These are phyloP conservation scores for Diaporthe destruens DNA, from an alignment of 2,329 filamentous ascomycete genomes.

Conservation along the genomic window DNA sequence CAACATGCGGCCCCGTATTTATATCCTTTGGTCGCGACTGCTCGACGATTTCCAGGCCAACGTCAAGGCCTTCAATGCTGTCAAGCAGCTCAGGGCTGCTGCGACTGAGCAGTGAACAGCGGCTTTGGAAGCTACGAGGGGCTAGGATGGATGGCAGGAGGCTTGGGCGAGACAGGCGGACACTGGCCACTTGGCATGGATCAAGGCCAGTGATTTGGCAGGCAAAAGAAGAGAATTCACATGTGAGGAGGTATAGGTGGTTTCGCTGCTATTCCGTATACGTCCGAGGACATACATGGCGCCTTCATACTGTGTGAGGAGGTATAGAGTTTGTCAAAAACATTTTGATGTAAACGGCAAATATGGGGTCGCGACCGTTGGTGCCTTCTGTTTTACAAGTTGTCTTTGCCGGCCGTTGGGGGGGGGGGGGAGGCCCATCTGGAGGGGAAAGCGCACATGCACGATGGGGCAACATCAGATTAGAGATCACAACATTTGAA, in stretches of 20 bases:
- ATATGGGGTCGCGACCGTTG: too few relatives aligned
- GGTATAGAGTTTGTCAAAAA: background rate
- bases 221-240: background rate
- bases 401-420: too few relatives aligned
- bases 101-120: too few relatives aligned
- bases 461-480: background rate
- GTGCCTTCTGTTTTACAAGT: too few relatives aligned
- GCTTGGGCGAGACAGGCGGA: background rate
- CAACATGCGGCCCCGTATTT: background rate
- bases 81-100: background rate
- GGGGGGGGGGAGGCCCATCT: too few relatives aligned
- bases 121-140: background rate
- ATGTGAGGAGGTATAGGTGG: background rate
- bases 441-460: background rate
- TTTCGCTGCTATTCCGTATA: too few relatives aligned
- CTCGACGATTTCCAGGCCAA: background rate
- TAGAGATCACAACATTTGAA: background rate
- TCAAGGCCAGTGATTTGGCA: background rate
- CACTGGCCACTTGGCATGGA: background rate
- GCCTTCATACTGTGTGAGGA: too few relatives aligned
- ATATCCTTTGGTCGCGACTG: background rate
- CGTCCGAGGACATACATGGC: too few relatives aligned
- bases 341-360: too few relatives aligned
- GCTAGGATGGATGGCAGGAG: background rate
- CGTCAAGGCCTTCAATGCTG: accelerated